Conservation (phyloP, 192 early-diverging fungal genomes). For the Coemansia guatemalensis region DNA sequence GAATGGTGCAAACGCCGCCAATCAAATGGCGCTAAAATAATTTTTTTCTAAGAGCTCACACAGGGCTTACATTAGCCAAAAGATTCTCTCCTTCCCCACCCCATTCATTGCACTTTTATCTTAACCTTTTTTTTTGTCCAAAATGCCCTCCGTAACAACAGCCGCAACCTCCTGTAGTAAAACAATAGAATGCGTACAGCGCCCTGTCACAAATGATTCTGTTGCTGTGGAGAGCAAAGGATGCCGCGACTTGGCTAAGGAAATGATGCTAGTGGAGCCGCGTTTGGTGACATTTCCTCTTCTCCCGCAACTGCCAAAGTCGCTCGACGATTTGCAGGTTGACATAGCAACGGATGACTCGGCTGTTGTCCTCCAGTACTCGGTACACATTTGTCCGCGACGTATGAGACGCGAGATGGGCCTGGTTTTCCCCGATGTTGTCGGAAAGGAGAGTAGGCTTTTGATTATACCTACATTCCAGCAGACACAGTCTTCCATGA, state of each 20-base stretch:
- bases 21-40: too few relatives aligned
- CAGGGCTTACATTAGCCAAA: too few relatives aligned
- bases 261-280: slow-evolving; percentile 23
- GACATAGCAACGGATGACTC: slow-evolving; percentile 9
- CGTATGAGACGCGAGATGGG: slow-evolving; percentile 67
- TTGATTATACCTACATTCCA: slow-evolving; percentile 84
- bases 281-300: slow-evolving; percentile 25
- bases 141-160: slow-evolving; percentile 19
- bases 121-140: neutral
- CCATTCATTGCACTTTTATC: neutral
- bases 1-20: too few relatives aligned
- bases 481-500: slow-evolving; percentile 71
- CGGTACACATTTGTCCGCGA: slow-evolving; percentile 48
- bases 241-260: neutral
- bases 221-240: neutral
- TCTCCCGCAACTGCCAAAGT: slow-evolving; percentile 13
- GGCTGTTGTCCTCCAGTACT: slow-evolving; percentile 34
- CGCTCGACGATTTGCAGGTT: slow-evolving; percentile 24
- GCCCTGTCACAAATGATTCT: neutral
- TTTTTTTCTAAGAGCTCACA: too few relatives aligned
- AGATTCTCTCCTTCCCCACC: neutral
- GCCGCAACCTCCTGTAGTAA: neutral
- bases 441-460: slow-evolving; percentile 50
- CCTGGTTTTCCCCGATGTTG: slow-evolving; percentile 67
- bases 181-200: neutral